Evolutionary conservation across 345 rosid species (phyloP), one percentile per base, ranked within the genome.

Genomic region (Pugionium dolabratum): DNA sequence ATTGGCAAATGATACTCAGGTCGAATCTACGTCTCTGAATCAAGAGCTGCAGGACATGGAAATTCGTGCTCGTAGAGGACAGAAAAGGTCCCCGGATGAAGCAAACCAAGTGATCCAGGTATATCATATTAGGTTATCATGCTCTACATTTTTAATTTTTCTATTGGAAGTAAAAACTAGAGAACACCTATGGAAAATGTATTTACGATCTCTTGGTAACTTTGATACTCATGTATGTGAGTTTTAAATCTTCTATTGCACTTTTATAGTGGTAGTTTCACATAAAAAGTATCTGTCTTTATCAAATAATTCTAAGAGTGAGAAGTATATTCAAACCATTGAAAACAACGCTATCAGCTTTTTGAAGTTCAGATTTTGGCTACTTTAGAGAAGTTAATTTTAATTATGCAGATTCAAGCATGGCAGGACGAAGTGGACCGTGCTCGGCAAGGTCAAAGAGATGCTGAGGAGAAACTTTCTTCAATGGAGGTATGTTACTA

Each of bases 41-140:
- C 99, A 94, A 87, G 99, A 94, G 79, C 77, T 94, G 75, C 96
- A 94, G 71, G 96, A 94, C 71, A 81, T 86, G 95, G 95, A 88
- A 80, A 81, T 81, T 69, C 93, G 84, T 60, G 84, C 80, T 64
- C 93, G 93, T 57, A 93, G 83, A 53, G 97, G 85, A 74, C 95
- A 88, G 76, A 94, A 88, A 87, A 94, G 91, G 74, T 50, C 85
- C 27, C 82, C 93, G 25, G 99, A 94, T 49, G 97, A 94, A 66
- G 88, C 96, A 79, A 94, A 81, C 79, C 96, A 90, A 83, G 74
- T 79, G 75, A 74, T 91, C 75, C 97, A 91, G 99, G 99, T 94
- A 85, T 54, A 47, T 7, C 46, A 28, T 48, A 2, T 52, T 72
- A 41, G 51, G 46, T 45, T 66, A 29, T 9, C 7, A 11, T 35